A percentile compares a stretch with the other conserved stretches of the same genome.
Conservation (phyloP, 164 flowering plant species). For the Cinnamomum micranthum region DNA sequence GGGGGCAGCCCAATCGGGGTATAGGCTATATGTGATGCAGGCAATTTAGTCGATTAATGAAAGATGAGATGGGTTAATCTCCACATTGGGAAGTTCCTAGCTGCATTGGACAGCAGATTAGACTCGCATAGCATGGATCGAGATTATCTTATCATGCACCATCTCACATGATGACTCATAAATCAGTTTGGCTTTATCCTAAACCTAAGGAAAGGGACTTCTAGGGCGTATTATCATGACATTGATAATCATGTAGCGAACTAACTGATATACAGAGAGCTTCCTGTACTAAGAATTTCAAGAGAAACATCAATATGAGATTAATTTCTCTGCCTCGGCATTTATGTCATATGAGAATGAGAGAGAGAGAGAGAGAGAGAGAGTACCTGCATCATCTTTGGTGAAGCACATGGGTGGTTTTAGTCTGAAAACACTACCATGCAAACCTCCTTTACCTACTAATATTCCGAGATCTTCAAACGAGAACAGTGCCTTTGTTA, state of each 20-base stretch:
- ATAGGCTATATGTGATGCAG: too few relatives aligned
- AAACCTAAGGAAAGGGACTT: neutral
- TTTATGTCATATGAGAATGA: neutral
- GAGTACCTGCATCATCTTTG: slow-evolving; percentile 86
- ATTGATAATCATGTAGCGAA: neutral
- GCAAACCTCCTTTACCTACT: slow-evolving; percentile 91
- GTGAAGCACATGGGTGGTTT: slow-evolving; percentile 97
- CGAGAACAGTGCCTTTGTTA: neutral
- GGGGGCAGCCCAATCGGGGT: too few relatives aligned
- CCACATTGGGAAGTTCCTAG: too few relatives aligned
- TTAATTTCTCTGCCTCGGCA: neutral
- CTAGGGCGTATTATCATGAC: neutral
- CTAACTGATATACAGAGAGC: neutral
- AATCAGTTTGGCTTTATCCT: neutral
- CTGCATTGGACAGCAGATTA: too few relatives aligned
- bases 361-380: neutral
- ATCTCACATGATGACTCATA: too few relatives aligned
- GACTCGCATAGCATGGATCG: too few relatives aligned
- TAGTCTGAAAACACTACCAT: slow-evolving; percentile 89
- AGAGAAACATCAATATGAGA: neutral
- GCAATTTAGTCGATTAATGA: too few relatives aligned
- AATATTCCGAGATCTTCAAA: slow-evolving; percentile 80
- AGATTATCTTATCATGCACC: too few relatives aligned
- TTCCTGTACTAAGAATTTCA: neutral
- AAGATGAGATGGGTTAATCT: too few relatives aligned